phyloP scores from a whole-genome alignment of 352 stramenopile genomes.

The Globisporangium echinulatum region DNA sequence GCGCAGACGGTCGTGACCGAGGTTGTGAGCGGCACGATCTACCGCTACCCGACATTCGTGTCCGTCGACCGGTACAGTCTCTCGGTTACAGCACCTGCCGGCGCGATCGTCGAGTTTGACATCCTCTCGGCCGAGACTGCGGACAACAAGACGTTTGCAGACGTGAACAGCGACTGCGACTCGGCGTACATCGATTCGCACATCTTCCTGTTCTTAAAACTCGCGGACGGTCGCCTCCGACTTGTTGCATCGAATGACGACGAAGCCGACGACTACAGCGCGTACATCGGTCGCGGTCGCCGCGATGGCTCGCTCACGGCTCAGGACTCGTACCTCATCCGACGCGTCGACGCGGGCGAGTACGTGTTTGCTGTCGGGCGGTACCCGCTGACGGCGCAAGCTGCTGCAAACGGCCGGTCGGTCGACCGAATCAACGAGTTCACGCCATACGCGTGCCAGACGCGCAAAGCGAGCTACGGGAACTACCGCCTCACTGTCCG shows the following conservation, averaged over 20 bases:
- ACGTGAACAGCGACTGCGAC: conserved; percentile 69
- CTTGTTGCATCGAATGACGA: conserved; percentile 61
- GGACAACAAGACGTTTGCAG: conserved; percentile 36
- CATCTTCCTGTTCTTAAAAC: conserved; percentile 37
- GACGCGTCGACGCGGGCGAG: conserved; percentile 25
- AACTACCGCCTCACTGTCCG: conserved; percentile 66
- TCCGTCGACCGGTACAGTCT: conserved; percentile 61
- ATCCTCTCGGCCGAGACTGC: conserved; percentile 58
- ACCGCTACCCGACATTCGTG: conserved; percentile 34
- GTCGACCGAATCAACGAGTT: conserved; percentile 31
- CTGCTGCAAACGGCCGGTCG: conserved; percentile 27
- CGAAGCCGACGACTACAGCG: conserved; percentile 45
- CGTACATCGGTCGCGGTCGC: conserved; percentile 30
- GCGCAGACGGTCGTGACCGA: conserved; percentile 27
- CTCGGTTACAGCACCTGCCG: conserved; percentile 18
- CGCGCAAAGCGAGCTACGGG: conserved; percentile 46
- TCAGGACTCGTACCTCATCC: conserved; percentile 62
- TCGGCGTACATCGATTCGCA: conserved; percentile 70
- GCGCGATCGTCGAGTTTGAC: conserved; percentile 56
- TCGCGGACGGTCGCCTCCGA: conserved; percentile 18
- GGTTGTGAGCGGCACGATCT: conserved; percentile 49
- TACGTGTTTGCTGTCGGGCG: conserved; percentile 58
- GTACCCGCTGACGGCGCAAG: conserved; percentile 39
- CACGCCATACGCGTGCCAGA: conserved; percentile 58
- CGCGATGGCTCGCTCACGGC: conserved; percentile 43